A percentile compares a stretch with the other conserved stretches of the same genome.
Conservation (phyloP, 2,329 filamentous ascomycete genomes). For the Catunica adiposa region DNA sequence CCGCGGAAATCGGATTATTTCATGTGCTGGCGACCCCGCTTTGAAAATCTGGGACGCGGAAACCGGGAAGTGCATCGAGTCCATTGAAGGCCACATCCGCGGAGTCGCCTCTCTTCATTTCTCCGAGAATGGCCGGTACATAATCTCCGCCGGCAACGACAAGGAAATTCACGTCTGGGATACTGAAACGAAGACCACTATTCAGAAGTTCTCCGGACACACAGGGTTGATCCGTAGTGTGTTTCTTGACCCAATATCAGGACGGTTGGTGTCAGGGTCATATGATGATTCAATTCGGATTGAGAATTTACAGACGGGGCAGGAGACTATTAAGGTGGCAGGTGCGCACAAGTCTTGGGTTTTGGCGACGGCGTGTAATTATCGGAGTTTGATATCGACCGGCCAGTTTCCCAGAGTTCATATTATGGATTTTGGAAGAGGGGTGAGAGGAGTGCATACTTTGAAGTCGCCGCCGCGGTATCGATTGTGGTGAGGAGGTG, state of each 20-base stretch:
- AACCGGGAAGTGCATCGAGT: constrained; percentile 72
- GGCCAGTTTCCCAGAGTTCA: constrained; percentile 86
- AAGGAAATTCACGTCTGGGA: constrained; percentile 93
- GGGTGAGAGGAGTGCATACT: constrained; percentile 38
- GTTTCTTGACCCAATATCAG: constrained; percentile 76
- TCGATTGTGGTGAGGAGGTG: not conserved
- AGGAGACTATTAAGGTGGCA: constrained; percentile 69
- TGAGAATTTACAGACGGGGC: constrained; percentile 69
- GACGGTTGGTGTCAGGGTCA: constrained; percentile 74
- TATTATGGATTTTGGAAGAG: constrained; percentile 76
- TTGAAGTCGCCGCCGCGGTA: constrained; percentile 30
- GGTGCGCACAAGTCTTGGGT: constrained; percentile 97
- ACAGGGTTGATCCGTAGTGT: constrained; percentile 73
- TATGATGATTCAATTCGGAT: constrained; percentile 96
- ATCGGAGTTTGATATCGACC: constrained; percentile 82
- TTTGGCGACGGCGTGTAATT: constrained; percentile 86
- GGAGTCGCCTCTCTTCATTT: constrained; percentile 94
- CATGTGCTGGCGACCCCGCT: constrained; percentile 80
- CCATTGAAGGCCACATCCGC: constrained; percentile 79
- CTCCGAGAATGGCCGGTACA: constrained; percentile 81
- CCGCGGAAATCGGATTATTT: constrained; percentile 81
- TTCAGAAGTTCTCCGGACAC: constrained; percentile 69
- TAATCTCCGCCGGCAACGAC: constrained; percentile 89
- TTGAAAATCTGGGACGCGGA: constrained; percentile 94
- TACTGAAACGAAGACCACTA: constrained; percentile 70